Evolutionary conservation across 2,329 filamentous ascomycete species (phyloP).

Genomic region (Cryphonectria naterciae): DNA sequence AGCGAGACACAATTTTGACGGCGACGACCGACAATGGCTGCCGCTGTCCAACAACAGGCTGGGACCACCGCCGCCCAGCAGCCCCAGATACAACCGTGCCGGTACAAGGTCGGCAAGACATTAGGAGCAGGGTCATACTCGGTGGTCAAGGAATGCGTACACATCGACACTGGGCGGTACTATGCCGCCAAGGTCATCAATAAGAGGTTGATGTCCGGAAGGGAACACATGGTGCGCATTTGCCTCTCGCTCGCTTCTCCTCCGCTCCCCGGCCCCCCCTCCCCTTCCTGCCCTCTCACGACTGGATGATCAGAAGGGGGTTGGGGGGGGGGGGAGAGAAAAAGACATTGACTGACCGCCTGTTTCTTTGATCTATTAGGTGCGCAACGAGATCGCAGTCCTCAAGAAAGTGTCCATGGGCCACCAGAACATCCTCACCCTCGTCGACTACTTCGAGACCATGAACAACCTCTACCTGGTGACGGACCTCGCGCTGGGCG

Average conservation of each 20-base stretch:
- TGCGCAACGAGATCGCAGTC: conserved; percentile 96
- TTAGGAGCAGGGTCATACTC: conserved; percentile 96
- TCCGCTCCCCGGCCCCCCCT: background rate
- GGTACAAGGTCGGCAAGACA: conserved; percentile 99
- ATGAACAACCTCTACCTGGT: conserved; percentile 99
- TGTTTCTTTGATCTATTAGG: conserved; percentile 55
- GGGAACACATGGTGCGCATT: conserved; percentile 89
- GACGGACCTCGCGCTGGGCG: conserved; percentile 92
- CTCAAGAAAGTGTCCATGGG: conserved; percentile 99
- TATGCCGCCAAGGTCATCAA: conserved; percentile 99
- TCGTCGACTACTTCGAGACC: conserved; percentile 99
- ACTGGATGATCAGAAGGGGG: background rate
- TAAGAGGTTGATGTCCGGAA: conserved; percentile 94
- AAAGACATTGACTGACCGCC: background rate
- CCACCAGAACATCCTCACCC: conserved; percentile 94
- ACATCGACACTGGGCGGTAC: conserved; percentile 96
- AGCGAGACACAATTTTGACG: background rate
- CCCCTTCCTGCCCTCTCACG: background rate
- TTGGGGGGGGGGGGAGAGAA: background rate
- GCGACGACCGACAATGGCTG: conserved; percentile 27
- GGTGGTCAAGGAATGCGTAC: conserved; percentile 97
- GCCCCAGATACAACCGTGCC: conserved; percentile 86
- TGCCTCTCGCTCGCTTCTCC: background rate
- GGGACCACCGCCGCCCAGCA: conserved; percentile 35
- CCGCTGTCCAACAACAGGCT: conserved; percentile 28